Evolutionary conservation across 768 basidiomycete species (phyloP).

Genomic region (Gloeostereum incarnatum): DNA sequence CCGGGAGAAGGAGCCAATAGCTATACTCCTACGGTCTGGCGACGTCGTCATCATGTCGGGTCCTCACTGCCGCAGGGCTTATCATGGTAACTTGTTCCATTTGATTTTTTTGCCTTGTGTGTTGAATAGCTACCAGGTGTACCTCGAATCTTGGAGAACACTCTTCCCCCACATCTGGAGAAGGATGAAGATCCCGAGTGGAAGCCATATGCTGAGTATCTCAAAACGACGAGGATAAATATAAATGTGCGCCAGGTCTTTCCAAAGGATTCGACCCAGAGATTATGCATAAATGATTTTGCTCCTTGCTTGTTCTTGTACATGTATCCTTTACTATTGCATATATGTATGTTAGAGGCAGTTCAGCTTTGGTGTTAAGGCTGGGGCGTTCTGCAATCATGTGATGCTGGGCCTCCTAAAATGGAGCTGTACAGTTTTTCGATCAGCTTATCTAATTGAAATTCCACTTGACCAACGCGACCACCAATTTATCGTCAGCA

Average conservation of each 20-base stretch:
- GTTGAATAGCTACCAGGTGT: constrained; percentile 40
- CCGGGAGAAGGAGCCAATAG: constrained; percentile 64
- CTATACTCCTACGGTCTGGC: constrained; percentile 84
- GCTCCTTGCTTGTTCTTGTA: no score
- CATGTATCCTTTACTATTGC: no score
- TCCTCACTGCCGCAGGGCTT: constrained; percentile 73
- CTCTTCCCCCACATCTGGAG: constrained; percentile 56
- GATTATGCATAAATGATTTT: background rate
- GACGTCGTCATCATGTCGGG: constrained; percentile 95
- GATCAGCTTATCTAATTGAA: no score
- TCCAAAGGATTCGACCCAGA: constrained; percentile 48
- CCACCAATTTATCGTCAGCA: no score
- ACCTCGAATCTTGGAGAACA: constrained; percentile 78
- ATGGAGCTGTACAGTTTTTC: no score
- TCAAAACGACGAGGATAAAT: constrained; percentile 71
- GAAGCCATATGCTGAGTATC: constrained; percentile 54
- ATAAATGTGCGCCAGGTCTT: constrained; percentile 89
- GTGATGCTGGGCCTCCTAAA: no score
- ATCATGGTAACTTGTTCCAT: constrained; percentile 61
- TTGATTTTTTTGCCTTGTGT: background rate
- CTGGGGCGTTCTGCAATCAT: no score
- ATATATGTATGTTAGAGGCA: no score
- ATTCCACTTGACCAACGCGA: no score
- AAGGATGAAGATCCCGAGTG: constrained; percentile 35
- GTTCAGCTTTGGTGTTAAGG: no score